A percentile compares a stretch with the other conserved stretches of the same genome.
These are phyloP conservation scores for Russula griseocarnosa DNA, from an alignment of 768 basidiomycete species.

Conservation along the genomic window DNA sequence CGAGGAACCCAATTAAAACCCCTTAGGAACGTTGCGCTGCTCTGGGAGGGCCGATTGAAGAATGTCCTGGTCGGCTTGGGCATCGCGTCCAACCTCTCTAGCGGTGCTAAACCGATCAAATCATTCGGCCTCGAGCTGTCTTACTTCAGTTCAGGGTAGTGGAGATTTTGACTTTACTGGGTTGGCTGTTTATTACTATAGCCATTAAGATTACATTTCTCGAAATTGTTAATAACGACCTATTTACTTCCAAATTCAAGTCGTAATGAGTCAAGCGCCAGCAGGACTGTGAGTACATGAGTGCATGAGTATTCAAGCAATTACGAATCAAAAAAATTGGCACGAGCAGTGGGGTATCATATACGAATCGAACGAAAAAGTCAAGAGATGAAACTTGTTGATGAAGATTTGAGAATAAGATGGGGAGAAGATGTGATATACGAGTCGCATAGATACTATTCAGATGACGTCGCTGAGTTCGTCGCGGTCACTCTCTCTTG, in stretches of 20 bases:
- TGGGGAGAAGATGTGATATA: not conserved
- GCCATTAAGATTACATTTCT: conserved; percentile 6
- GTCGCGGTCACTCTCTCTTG: conserved; percentile 27
- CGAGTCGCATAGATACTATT: conserved; percentile 22
- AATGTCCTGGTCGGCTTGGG: conserved; percentile 89
- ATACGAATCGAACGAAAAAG: not conserved
- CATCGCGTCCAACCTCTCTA: conserved; percentile 85
- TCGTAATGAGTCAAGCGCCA: not conserved
- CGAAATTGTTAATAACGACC: not conserved
- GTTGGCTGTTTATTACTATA: conserved; percentile 3
- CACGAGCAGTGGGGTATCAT: conserved; percentile 21
- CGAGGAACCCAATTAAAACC: not conserved
- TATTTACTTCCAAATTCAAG: not conserved
- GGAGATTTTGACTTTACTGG: not conserved
- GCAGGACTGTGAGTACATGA: not conserved
- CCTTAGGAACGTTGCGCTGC: conserved; percentile 76
- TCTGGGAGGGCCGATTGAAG: conserved; percentile 91
- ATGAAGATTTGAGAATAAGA: not conserved
- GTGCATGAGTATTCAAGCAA: conserved; percentile 9
- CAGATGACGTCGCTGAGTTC: conserved; percentile 27
- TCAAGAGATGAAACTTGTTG: not conserved
- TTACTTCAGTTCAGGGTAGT: conserved; percentile 71
- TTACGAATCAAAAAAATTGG: not conserved
- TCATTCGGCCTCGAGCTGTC: conserved; percentile 90
- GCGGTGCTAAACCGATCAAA: conserved; percentile 79